Conservation (phyloP, 352 stramenopile species). For the Phytophthora idaei region DNA sequence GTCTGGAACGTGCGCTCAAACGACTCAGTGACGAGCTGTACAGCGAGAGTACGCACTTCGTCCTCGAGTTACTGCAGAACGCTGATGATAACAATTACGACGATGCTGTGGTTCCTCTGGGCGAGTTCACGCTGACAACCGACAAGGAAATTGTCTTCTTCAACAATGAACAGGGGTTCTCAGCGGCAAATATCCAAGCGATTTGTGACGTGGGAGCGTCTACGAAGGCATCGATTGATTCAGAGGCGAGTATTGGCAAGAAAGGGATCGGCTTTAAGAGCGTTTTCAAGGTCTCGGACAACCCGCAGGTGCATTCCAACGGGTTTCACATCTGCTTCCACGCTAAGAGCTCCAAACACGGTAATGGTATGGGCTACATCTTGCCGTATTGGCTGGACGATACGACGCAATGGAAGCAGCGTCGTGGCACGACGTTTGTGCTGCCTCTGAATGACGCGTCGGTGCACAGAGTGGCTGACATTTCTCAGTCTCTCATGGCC, state of each 20-base stretch:
- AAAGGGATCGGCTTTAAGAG: constrained; percentile 93
- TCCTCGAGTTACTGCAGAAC: constrained; percentile 90
- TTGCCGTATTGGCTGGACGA: constrained; percentile 81
- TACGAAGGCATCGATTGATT: constrained; percentile 57
- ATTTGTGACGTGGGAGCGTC: constrained; percentile 90
- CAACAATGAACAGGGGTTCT: constrained; percentile 89
- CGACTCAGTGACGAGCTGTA: constrained; percentile 87
- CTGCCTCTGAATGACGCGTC: constrained; percentile 71
- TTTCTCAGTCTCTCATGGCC: constrained; percentile 63
- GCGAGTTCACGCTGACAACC: constrained; percentile 63
- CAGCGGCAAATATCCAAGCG: constrained; percentile 71
- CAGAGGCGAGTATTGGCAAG: constrained; percentile 79
- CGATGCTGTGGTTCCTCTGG: constrained; percentile 42
- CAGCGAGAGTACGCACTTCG: constrained; percentile 88
- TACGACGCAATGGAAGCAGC: constrained; percentile 41
- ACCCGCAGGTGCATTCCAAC: constrained; percentile 88
- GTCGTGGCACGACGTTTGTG: constrained; percentile 72
- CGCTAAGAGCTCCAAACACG: constrained; percentile 52
- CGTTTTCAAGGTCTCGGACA: constrained; percentile 89
- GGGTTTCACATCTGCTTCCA: constrained; percentile 87
- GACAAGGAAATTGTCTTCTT: constrained; percentile 70
- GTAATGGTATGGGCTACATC: constrained; percentile 73
- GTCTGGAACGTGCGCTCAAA: constrained; percentile 84
- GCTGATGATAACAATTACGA: constrained; percentile 86
- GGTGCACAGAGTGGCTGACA: constrained; percentile 46